These are phyloP conservation scores for Rhododendron vialii DNA, from an alignment of 148 eudicot genomes.

Conservation along the genomic window DNA sequence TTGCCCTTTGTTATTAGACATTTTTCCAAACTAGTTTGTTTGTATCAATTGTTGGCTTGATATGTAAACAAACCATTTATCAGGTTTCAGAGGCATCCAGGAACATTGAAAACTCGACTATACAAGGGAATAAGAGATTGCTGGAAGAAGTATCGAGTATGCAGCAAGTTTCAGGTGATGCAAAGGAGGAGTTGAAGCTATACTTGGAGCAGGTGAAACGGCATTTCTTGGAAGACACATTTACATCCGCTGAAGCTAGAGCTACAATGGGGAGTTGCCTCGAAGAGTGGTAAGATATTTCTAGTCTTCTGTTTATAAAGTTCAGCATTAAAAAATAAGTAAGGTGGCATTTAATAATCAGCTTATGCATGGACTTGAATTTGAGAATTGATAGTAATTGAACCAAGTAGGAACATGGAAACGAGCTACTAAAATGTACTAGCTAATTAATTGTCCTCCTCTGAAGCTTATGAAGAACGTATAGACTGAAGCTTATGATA, in stretches of 20 bases:
- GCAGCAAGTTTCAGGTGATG: conserved; percentile 54
- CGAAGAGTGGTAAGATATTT: conserved; percentile 53
- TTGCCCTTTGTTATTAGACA: neutral
- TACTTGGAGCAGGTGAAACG: conserved; percentile 49
- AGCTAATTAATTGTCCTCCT: neutral
- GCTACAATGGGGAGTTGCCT: conserved; percentile 49
- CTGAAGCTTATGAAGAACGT: neutral
- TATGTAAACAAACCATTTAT: conserved; percentile 8
- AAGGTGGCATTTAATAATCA: too few relatives aligned
- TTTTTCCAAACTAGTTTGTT: neutral
- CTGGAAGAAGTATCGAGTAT: conserved; percentile 44
- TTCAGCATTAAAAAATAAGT: neutral
- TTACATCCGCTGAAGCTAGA: conserved; percentile 47
- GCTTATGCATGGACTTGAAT: neutral
- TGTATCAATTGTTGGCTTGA: neutral
- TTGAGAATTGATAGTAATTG: neutral
- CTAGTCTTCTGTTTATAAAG: neutral
- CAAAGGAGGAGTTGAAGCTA: conserved; percentile 35
- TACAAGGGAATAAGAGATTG: conserved; percentile 37
- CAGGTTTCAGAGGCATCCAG: conserved; percentile 68
- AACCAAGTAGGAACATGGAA: neutral
- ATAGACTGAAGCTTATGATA: neutral
- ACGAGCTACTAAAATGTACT: neutral
- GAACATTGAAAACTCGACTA: conserved; percentile 34
- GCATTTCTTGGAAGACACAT: conserved; percentile 49